Evolutionary conservation across 2,329 filamentous ascomycete genomes (phyloP), one percentile per base, ranked within the genome.

Genomic region (Monilinia fructicola): DNA sequence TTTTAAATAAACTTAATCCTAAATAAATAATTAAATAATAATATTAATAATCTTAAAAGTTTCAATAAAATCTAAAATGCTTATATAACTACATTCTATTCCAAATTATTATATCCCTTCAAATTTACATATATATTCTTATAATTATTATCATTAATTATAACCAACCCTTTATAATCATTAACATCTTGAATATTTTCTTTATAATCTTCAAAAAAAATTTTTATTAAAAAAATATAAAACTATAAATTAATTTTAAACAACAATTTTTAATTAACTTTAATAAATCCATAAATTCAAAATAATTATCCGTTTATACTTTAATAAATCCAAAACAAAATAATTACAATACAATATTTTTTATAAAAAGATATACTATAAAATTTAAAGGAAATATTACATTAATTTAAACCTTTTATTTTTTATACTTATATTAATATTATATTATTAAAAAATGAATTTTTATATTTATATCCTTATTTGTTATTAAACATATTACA

Each of bases 391-490:
- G 18, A 18, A 18, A 46, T 46, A 46, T 46, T 18, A 18, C 6
- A 46, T 46, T 18, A 18, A 18, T 18, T 46, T 46, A 46, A 46
- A 46, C 42, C 18, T 46, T 46, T 4, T 21, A 46, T 46, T 21
- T 46, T 18, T 4, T 46, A 46, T 4, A 18, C 21, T 4, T 18
- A 46, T 18, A 46, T 46, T 46, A 46, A 21, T 21, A 42, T 3
- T 31, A 31, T 31, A 3, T 31, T 31, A 31, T 31, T 31, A 56
- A 56, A 56, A 56, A 35, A 40, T 40, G 16, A 56, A 40, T 56
- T 56, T 40, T 40, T 56, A 21, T 48, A 48, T 48, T 48, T 48
- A 48, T 58, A 42, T 21, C 42, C 9, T 58, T 42, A 21, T 58
- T 42, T 42, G 9, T 35, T 58, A 58, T 42, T 58, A 42, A 38